These are phyloP conservation scores for Isabelozyma gotoi DNA, from an alignment of 805 yeast species.

Conservation along the genomic window DNA sequence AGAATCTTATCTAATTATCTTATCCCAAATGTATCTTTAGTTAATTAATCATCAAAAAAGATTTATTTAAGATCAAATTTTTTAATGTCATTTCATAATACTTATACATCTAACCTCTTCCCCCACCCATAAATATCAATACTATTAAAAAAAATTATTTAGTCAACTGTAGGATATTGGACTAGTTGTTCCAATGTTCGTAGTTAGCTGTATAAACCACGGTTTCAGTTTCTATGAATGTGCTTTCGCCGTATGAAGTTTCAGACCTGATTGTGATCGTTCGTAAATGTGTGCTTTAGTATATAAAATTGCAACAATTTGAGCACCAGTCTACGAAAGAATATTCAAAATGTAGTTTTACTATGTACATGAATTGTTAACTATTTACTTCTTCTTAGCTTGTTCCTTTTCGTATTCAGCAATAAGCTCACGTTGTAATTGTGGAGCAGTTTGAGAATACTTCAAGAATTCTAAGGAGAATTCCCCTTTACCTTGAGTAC, in stretches of 20 bases:
- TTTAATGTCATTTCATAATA: slow-evolving; percentile 12
- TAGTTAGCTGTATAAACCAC: too few relatives aligned
- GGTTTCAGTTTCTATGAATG: background rate
- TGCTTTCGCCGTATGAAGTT: background rate
- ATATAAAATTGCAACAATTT: too few relatives aligned
- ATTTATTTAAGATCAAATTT: slow-evolving; percentile 7
- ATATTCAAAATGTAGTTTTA: too few relatives aligned
- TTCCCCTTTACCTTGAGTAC: slow-evolving; percentile 98
- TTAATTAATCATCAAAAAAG: slow-evolving; percentile 12
- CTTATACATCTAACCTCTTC: slow-evolving; percentile 9
- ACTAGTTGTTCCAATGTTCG: too few relatives aligned
- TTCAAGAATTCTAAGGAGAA: slow-evolving; percentile 92
- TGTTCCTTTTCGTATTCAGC: slow-evolving; percentile 61
- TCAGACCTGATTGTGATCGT: background rate
- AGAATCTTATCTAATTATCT: slow-evolving; percentile 13
- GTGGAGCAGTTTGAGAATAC: slow-evolving; percentile 88
- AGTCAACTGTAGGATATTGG: background rate
- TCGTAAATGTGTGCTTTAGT: too few relatives aligned
- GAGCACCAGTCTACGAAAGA: too few relatives aligned
- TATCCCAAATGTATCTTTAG: slow-evolving; percentile 26
- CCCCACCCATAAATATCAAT: background rate
- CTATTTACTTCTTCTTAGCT: slow-evolving; percentile 17
- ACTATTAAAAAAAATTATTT: background rate
- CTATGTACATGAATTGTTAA: background rate
- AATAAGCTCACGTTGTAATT: slow-evolving; percentile 84